Conservation (phyloP, 2,329 filamentous ascomycete genomes). For the Curvularia sp. region DNA sequence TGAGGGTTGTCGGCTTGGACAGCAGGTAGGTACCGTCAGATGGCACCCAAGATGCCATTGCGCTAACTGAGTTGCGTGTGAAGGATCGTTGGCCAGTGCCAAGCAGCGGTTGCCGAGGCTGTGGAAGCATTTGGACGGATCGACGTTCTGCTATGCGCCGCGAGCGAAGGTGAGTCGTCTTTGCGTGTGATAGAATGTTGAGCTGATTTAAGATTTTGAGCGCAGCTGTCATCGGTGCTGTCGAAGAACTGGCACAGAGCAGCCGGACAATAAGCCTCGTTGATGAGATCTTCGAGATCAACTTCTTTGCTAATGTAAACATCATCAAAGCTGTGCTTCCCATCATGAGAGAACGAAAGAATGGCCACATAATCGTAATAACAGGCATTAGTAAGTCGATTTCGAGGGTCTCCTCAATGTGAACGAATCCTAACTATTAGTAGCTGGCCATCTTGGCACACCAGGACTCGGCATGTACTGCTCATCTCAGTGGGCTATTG, state of each 20-base stretch:
- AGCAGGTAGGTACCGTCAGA: constrained; percentile 51
- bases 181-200: not conserved
- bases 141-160: constrained; percentile 89
- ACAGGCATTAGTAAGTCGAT: constrained; percentile 73
- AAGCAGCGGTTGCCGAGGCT: constrained; percentile 85
- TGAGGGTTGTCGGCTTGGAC: constrained; percentile 68
- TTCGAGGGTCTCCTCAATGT: not conserved
- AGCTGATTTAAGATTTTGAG: not conserved
- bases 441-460: constrained; percentile 85
- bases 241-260: constrained; percentile 84
- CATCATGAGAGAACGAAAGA: constrained; percentile 77
- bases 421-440: constrained; percentile 18
- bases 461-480: constrained; percentile 91
- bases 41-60: constrained; percentile 19
- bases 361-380: constrained; percentile 87
- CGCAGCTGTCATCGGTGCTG: constrained; percentile 81
- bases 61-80: not conserved
- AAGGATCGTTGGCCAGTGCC: constrained; percentile 72
- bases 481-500: constrained; percentile 90
- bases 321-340: constrained; percentile 90
- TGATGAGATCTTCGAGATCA: constrained; percentile 89
- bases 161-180: constrained; percentile 71
- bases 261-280: constrained; percentile 77
- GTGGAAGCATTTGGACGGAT: constrained; percentile 83
- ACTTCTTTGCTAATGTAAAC: constrained; percentile 96